Conservation (phyloP, 2,329 filamentous ascomycete species). For the Aspergillus viridinutans region DNA sequence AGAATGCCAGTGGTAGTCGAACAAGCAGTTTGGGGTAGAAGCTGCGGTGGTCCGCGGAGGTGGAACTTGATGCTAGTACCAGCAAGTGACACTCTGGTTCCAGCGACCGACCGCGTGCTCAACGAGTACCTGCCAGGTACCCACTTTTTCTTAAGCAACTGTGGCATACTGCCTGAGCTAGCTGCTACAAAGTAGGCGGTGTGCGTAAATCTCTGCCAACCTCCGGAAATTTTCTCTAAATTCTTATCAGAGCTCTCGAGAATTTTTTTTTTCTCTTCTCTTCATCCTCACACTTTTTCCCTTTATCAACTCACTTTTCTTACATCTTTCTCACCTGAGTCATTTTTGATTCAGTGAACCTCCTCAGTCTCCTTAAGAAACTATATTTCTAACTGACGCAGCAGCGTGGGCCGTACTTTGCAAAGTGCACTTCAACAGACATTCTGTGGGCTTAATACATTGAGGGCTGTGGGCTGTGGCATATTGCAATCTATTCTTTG, state of each 20-base stretch:
- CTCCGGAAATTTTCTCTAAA: constrained; percentile 19
- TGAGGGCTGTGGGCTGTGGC: constrained; percentile 42
- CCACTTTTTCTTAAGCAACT: constrained; percentile 12
- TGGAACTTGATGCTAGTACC: constrained; percentile 1
- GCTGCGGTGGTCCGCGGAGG: neutral
- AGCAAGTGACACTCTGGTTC: constrained; percentile 8
- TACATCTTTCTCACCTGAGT: neutral
- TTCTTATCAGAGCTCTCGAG: neutral
- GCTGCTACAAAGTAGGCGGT: constrained; percentile 23
- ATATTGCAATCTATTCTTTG: constrained; percentile 40
- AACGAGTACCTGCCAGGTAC: constrained; percentile 12
- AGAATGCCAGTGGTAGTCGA: neutral
- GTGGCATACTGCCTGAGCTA: constrained; percentile 15
- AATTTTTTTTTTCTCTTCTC: constrained; percentile 16
- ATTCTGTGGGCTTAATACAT: constrained; percentile 36
- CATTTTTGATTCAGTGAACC: constrained; percentile 1
- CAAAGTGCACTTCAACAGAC: constrained; percentile 34
- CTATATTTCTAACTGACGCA: constrained; percentile 25
- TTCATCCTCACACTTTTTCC: constrained; percentile 9
- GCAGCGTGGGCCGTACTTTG: constrained; percentile 31
- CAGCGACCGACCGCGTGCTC: constrained; percentile 5
- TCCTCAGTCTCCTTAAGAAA: constrained; percentile 15
- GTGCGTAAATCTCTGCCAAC: constrained; percentile 24
- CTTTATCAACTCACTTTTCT: neutral
- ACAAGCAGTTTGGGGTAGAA: constrained; percentile 1